Evolutionary conservation across 768 basidiomycete species (phyloP).

Genomic region (Trametes meyenii): DNA sequence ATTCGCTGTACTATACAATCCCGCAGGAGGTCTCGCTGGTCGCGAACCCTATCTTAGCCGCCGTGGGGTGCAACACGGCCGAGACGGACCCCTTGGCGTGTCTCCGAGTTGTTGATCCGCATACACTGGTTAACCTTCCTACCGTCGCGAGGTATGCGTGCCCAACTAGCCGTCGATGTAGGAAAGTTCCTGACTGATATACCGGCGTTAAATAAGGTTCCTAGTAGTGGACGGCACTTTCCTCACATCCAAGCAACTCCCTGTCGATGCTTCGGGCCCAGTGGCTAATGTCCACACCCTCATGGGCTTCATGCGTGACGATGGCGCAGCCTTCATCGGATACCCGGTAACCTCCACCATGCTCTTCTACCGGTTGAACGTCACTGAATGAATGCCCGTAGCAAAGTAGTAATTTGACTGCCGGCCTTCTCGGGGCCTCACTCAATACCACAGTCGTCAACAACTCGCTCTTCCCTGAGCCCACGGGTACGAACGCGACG

Average conservation of each 20-base stretch:
- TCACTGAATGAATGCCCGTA: slow-evolving; percentile 1
- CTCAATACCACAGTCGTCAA: slow-evolving; percentile 23
- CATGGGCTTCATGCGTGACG: slow-evolving; percentile 54
- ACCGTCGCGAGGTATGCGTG: slow-evolving; percentile 34
- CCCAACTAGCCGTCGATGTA: too few relatives aligned
- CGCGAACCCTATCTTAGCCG: slow-evolving; percentile 41
- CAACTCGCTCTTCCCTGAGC: slow-evolving; percentile 45
- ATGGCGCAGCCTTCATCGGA: slow-evolving; percentile 50
- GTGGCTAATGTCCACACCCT: slow-evolving; percentile 48
- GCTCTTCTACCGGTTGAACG: not conserved
- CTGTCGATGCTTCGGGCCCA: slow-evolving; percentile 42
- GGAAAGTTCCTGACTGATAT: not conserved
- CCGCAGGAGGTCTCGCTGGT: slow-evolving; percentile 40
- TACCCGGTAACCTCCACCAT: slow-evolving; percentile 32
- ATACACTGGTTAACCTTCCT: slow-evolving; percentile 39
- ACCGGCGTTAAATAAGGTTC: slow-evolving; percentile 30
- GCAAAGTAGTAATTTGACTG: slow-evolving; percentile 26
- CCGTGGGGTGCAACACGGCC: slow-evolving; percentile 43
- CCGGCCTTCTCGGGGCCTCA: slow-evolving; percentile 29
- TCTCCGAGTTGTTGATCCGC: slow-evolving; percentile 38
- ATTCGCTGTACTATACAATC: slow-evolving; percentile 53
- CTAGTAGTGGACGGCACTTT: slow-evolving; percentile 53
- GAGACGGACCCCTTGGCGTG: slow-evolving; percentile 40
- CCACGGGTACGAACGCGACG: slow-evolving; percentile 38
- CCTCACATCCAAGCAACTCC: slow-evolving; percentile 42